Evolutionary conservation across 2,329 filamentous ascomycete species (phyloP).

Genomic region (Zymoseptoria ardabiliae): DNA sequence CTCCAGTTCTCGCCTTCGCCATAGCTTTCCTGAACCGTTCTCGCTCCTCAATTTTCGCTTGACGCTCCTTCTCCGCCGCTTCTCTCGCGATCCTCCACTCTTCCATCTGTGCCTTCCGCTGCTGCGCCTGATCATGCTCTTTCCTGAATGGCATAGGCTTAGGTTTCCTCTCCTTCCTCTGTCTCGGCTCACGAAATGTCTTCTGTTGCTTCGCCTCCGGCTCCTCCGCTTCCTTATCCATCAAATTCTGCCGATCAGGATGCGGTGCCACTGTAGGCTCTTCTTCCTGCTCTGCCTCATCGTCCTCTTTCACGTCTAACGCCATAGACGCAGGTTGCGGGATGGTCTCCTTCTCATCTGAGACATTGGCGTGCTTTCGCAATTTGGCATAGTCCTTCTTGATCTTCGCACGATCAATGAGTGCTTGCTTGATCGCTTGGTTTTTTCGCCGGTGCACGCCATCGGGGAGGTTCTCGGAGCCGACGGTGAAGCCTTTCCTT

Average conservation of each 20-base stretch:
- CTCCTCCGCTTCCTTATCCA: slow-evolving; percentile 20
- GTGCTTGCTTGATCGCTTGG: slow-evolving; percentile 78
- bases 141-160: slow-evolving; percentile 39
- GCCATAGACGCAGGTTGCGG: slow-evolving; percentile 26
- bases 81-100: slow-evolving; percentile 52
- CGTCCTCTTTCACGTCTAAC: slow-evolving; percentile 13
- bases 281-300: slow-evolving; percentile 13
- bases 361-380: slow-evolving; percentile 49
- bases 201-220: slow-evolving; percentile 7
- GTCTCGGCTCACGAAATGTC: slow-evolving; percentile 4
- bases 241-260: slow-evolving; percentile 28
- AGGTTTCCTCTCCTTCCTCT: slow-evolving; percentile 30
- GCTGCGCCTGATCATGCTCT: slow-evolving; percentile 41
- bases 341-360: slow-evolving; percentile 22
- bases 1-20: slow-evolving; percentile 53
- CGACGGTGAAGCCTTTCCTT: slow-evolving; percentile 73
- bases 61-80: slow-evolving; percentile 55
- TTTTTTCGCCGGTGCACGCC: slow-evolving; percentile 80
- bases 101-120: slow-evolving; percentile 57
- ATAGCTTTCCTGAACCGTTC: slow-evolving; percentile 64
- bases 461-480: slow-evolving; percentile 84
- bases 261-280: slow-evolving; percentile 42
- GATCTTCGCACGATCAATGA: slow-evolving; percentile 88
- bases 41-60: slow-evolving; percentile 50
- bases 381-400: slow-evolving; percentile 89